phyloP scores from a whole-genome alignment of 2,329 filamentous ascomycete species.

The Aspergillus fumigatiaffinis region DNA sequence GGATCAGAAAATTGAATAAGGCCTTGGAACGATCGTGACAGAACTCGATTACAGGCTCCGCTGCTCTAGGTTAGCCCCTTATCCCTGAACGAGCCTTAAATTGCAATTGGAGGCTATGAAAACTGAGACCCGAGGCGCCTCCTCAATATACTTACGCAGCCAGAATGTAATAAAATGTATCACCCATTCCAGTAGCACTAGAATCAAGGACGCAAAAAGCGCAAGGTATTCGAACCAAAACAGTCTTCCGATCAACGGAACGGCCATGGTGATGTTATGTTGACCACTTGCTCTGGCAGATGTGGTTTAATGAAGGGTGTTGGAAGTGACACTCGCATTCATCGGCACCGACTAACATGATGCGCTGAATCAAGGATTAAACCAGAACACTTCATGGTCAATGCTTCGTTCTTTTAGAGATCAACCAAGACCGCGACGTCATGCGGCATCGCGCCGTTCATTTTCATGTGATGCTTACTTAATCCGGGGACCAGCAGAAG shows the following conservation, averaged over 20 bases:
- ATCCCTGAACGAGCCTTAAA: neutral
- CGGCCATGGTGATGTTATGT: conserved; percentile 43
- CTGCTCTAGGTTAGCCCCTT: conserved; percentile 42
- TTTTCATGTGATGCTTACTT: conserved; percentile 30
- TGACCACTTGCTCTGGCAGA: neutral
- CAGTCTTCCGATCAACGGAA: conserved; percentile 62
- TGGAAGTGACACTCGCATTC: neutral
- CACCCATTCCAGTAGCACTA: conserved; percentile 77
- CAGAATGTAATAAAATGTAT: conserved; percentile 84
- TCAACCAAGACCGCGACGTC: neutral
- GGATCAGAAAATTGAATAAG: conserved; percentile 74
- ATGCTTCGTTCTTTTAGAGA: neutral
- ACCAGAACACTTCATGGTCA: neutral
- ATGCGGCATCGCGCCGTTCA: neutral
- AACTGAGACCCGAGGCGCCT: neutral
- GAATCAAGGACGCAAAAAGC: conserved; percentile 74
- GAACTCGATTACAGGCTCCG: conserved; percentile 73
- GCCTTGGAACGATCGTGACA: conserved; percentile 78
- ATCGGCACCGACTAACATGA: neutral
- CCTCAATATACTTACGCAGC: conserved; percentile 60
- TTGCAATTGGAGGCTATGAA: neutral
- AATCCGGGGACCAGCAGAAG: conserved; percentile 26
- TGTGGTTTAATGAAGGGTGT: neutral
- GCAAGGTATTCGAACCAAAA: conserved; percentile 77
- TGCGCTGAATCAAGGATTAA: neutral